Evolutionary conservation across 768 basidiomycete genomes (phyloP).

Genomic region (Melanogaster broomeanus): DNA sequence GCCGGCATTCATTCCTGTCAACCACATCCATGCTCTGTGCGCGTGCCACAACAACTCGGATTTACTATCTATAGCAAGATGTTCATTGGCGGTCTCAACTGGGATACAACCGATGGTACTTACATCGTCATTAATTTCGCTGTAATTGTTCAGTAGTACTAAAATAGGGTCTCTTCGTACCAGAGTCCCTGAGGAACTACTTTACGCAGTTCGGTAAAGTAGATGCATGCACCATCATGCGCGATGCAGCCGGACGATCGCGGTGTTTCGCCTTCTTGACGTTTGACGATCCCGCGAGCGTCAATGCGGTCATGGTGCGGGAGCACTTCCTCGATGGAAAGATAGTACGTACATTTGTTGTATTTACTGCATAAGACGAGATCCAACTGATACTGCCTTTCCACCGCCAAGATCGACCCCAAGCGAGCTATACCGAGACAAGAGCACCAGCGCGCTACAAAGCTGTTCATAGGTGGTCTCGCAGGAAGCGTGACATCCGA

Average conservation of each 20-base stretch:
- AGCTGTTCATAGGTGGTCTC: conserved; percentile 94
- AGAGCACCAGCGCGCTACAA: conserved; percentile 91
- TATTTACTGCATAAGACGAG: conserved; percentile 11
- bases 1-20: conserved; percentile 26
- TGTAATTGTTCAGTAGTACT: conserved; percentile 44
- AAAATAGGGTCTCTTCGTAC: conserved; percentile 33
- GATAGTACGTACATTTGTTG: conserved; percentile 67
- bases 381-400: conserved; percentile 19
- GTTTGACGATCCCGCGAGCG: conserved; percentile 89
- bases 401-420: conserved; percentile 84
- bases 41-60: conserved; percentile 22
- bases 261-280: conserved; percentile 98
- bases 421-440: conserved; percentile 97
- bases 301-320: conserved; percentile 93
- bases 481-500: conserved; percentile 92
- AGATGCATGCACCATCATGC: conserved; percentile 98
- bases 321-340: conserved; percentile 97
- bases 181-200: conserved; percentile 81
- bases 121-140: conserved; percentile 39
- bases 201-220: conserved; percentile 97
- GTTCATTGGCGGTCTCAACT: conserved; percentile 99
- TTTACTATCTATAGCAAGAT: conserved; percentile 80
- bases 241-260: conserved; percentile 91
- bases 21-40: conserved; percentile 17
- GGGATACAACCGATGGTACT: conserved; percentile 99